These are phyloP conservation scores for Candida andamanensis DNA, from an alignment of 805 yeast genomes.

Conservation along the genomic window DNA sequence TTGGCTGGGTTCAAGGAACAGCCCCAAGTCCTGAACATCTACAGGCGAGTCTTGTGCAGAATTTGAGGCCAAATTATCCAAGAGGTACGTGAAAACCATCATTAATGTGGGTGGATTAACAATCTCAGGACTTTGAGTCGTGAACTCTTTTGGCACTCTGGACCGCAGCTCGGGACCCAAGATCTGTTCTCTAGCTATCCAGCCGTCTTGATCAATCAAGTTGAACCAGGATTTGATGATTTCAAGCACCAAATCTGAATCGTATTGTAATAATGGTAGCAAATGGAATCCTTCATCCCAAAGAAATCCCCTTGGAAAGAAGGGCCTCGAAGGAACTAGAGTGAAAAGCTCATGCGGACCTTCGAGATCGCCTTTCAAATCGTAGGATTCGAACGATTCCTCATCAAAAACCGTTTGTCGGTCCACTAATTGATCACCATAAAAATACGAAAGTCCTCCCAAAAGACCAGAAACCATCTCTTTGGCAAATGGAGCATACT, in stretches of 20 bases:
- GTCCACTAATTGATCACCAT: slow-evolving; percentile 82
- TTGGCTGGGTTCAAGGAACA: slow-evolving; percentile 12
- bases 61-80: slow-evolving; percentile 25
- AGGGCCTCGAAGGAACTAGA: slow-evolving; percentile 86
- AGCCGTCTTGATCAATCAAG: slow-evolving; percentile 83
- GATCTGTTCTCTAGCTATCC: slow-evolving; percentile 96
- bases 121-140: slow-evolving; percentile 78
- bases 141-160: slow-evolving; percentile 80
- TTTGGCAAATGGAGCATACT: slow-evolving; percentile 57
- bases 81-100: slow-evolving; percentile 59
- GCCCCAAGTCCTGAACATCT: slow-evolving; percentile 16
- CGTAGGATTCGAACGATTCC: slow-evolving; percentile 55
- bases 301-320: slow-evolving; percentile 93
- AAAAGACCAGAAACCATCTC: slow-evolving; percentile 75
- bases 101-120: slow-evolving; percentile 96
- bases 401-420: slow-evolving; percentile 63
- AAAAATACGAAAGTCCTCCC: slow-evolving; percentile 87
- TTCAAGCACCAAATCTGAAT: slow-evolving; percentile 74
- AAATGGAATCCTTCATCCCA: slow-evolving; percentile 99
- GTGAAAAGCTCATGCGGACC: slow-evolving; percentile 78
- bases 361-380: slow-evolving; percentile 53
- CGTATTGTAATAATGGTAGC: slow-evolving; percentile 75
- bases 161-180: slow-evolving; percentile 87
- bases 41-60: slow-evolving; percentile 28
- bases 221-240: slow-evolving; percentile 84